Evolutionary conservation across 2,329 filamentous ascomycete genomes (phyloP).

Genomic region (Diplodia seriata): DNA sequence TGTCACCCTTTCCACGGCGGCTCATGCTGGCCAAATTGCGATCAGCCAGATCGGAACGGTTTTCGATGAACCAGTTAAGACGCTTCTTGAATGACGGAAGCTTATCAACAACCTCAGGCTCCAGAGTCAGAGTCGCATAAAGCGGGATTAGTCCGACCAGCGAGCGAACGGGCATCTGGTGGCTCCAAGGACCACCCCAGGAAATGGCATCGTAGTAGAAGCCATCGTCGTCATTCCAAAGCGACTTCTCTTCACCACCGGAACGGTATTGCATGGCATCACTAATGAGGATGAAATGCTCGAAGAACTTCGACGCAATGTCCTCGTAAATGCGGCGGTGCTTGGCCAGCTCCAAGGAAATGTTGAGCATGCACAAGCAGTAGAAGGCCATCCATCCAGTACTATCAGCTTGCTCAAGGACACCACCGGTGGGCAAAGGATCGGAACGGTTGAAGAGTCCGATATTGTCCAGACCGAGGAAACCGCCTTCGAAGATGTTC

Average conservation of each 20-base stretch:
- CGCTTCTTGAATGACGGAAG: conserved; percentile 93
- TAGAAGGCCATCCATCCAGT: conserved; percentile 99
- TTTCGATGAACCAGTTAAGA: conserved; percentile 91
- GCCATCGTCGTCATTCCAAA: conserved; percentile 96
- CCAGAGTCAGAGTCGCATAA: conserved; percentile 88
- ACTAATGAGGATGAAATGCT: conserved; percentile 97
- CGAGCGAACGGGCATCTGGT: conserved; percentile 90
- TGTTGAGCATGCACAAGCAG: conserved; percentile 95
- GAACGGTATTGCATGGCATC: conserved; percentile 86
- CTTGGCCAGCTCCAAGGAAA: conserved; percentile 92
- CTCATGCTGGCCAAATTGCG: conserved; percentile 94
- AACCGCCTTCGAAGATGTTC: conserved; percentile 96
- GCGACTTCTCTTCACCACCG: conserved; percentile 75
- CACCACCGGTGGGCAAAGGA: conserved; percentile 89
- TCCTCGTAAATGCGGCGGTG: conserved; percentile 95
- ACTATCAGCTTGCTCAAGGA: conserved; percentile 94
- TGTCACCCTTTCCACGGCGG: conserved; percentile 87
- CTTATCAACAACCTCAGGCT: conserved; percentile 90
- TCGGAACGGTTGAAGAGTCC: conserved; percentile 97
- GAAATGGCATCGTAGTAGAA: conserved; percentile 99
- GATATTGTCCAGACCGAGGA: conserved; percentile 95
- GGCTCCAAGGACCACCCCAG: conserved; percentile 90
- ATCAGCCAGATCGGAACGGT: conserved; percentile 84
- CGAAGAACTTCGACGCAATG: conserved; percentile 97
- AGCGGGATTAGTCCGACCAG: conserved; percentile 93